These are phyloP conservation scores for Liquidambar formosana DNA, from an alignment of 164 flowering plant species.

Conservation along the genomic window DNA sequence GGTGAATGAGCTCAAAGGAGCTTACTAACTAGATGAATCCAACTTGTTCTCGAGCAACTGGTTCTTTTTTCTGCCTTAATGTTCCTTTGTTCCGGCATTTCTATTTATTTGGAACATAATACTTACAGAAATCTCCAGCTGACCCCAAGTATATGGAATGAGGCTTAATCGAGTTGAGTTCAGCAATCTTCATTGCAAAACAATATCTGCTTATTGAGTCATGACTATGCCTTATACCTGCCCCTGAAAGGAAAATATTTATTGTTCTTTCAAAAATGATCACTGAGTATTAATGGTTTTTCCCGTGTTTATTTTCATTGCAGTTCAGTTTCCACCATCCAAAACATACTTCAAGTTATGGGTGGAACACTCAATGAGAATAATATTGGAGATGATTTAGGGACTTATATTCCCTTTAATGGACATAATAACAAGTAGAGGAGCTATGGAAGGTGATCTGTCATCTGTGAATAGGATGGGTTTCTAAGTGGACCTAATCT, in stretches of 20 bases:
- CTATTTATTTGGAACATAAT: not conserved
- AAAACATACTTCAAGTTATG: no score
- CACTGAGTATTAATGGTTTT: not conserved
- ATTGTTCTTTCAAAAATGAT: not conserved
- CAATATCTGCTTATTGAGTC: not conserved
- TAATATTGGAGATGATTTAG: not conserved
- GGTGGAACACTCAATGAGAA: no score
- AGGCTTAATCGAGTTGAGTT: not conserved
- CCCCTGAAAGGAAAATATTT: not conserved
- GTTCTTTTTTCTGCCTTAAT: no score
- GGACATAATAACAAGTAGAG: not conserved
- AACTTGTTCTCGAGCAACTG: no score
- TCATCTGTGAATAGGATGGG: not conserved
- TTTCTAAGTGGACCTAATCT: no score
- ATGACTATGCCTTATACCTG: not conserved
- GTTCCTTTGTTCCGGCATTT: no score
- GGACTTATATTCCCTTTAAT: not conserved
- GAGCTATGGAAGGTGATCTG: not conserved
- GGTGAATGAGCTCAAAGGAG: no score
- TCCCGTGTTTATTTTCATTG: not conserved
- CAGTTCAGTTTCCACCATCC: not conserved
- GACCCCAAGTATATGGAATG: not conserved
- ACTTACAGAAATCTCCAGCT: not conserved
- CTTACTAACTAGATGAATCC: no score
- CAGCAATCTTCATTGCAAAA: not conserved